These are phyloP conservation scores for Echria macrotheca DNA, from an alignment of 495 filamentous ascomycete species.

Conservation along the genomic window DNA sequence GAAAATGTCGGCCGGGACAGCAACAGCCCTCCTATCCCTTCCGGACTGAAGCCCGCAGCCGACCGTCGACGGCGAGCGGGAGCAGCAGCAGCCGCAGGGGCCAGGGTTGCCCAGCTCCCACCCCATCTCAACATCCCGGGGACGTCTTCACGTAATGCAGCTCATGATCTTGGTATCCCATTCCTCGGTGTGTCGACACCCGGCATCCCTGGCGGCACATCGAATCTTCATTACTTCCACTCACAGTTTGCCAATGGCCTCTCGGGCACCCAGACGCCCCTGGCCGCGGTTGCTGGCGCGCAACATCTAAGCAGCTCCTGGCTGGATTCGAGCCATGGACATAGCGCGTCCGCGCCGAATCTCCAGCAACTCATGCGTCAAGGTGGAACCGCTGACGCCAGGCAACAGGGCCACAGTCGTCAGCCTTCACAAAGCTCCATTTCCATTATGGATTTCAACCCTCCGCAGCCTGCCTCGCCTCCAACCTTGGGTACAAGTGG, in stretches of 20 bases:
- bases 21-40: slow-evolving; percentile 30
- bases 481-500: no score
- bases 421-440: slow-evolving; percentile 41
- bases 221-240: slow-evolving; percentile 88
- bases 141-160: slow-evolving; percentile 14
- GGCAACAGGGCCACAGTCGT: slow-evolving; percentile 30
- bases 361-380: slow-evolving; percentile 16
- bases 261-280: slow-evolving; percentile 79
- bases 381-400: background rate
- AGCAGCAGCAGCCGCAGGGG: background rate
- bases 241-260: slow-evolving; percentile 71
- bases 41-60: slow-evolving; percentile 33
- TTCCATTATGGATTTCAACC: slow-evolving; percentile 34
- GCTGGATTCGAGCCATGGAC: slow-evolving; percentile 31
- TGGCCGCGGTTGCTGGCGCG: slow-evolving; percentile 76
- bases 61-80: slow-evolving; percentile 39
- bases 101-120: slow-evolving; percentile 16
- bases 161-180: slow-evolving; percentile 53
- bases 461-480: slow-evolving; percentile 1
- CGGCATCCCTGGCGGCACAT: slow-evolving; percentile 78
- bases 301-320: slow-evolving; percentile 38
- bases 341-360: slow-evolving; percentile 28
- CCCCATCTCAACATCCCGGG: slow-evolving; percentile 33
- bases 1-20: slow-evolving; percentile 26
- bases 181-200: slow-evolving; percentile 66